Evolutionary conservation across 192 early-diverging fungal genomes (phyloP), one percentile per base, ranked within the genome.

Genomic region (Umbelopsis sp.): DNA sequence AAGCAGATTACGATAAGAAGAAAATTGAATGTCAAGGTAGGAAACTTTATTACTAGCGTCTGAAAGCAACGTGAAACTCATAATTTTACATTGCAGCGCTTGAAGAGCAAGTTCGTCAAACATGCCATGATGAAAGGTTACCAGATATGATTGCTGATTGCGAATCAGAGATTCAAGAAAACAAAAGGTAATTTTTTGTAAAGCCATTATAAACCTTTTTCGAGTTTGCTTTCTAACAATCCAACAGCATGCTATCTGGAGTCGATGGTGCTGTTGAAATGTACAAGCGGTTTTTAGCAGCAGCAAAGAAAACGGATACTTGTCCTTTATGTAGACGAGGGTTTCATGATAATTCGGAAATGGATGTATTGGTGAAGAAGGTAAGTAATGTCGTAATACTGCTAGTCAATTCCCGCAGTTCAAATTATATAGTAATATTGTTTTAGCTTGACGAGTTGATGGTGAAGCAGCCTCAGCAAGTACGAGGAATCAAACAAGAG

Each of bases 321-420:
- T 98, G 97, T 66, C 93, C 96, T 11, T 82, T 98, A 7, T 98
- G 97, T 76, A 78, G 78, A 17, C 89, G 94, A n/a, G 81, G 79
- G 0, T 97, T 96, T 80, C 77, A 77, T n/a, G 70, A 68, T 43
- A 76, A 84, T 14, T 67, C 79, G 9, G 93, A 89, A 50, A 51
- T 80, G 24, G 71, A 81, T 22, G 20, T 56, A 49, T 75, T 85
- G 75, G 16, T 81, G 17, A 10, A 45, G 62, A 81, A 77, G 72
- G 85, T 83, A 65, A 49, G 38, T 1, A 11, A 41, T 11, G 7
- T 11, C 8, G 12, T 6, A 11, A 41, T 41, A 41, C 38, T 11
- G 38, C 1, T 11, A 41, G 38, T 38, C 36, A 8, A 21, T 34
- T 25, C 54, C 12, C 24, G 22, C 24, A 11, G 12, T 41, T 6